These are phyloP conservation scores for Allantophomopsis lycopodina DNA, from an alignment of 2,329 filamentous ascomycete species.

Conservation along the genomic window DNA sequence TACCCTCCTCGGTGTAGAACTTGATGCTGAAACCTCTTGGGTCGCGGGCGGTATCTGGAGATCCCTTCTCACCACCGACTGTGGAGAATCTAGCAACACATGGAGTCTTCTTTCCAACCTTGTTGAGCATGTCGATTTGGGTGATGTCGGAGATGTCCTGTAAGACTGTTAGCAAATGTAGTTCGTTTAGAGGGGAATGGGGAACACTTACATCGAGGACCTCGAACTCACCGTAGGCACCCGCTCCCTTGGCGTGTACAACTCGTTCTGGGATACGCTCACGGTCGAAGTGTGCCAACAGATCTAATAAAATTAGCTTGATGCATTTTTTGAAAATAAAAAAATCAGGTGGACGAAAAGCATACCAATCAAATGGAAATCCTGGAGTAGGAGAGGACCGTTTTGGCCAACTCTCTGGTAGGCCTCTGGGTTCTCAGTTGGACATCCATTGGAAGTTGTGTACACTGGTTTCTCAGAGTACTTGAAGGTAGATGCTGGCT, in stretches of 20 bases:
- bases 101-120: slow-evolving; percentile 54
- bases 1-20: slow-evolving; percentile 59
- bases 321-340: too few relatives aligned
- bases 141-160: slow-evolving; percentile 31
- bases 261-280: slow-evolving; percentile 37
- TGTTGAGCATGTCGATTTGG: slow-evolving; percentile 25
- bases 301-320: slow-evolving; percentile 14
- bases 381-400: slow-evolving; percentile 47
- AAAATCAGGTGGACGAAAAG: too few relatives aligned
- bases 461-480: slow-evolving; percentile 45
- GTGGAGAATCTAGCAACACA: slow-evolving; percentile 56
- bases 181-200: too few relatives aligned
- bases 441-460: slow-evolving; percentile 45
- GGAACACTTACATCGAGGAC: neutral
- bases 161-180: neutral
- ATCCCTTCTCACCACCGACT: slow-evolving; percentile 57
- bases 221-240: slow-evolving; percentile 13
- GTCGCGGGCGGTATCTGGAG: slow-evolving; percentile 53
- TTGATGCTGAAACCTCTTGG: slow-evolving; percentile 57
- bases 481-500: slow-evolving; percentile 29
- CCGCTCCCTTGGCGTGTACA: slow-evolving; percentile 47
- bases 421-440: slow-evolving; percentile 36
- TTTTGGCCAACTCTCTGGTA: slow-evolving; percentile 38
- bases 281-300: slow-evolving; percentile 39
- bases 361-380: slow-evolving; percentile 45